Percentiles rank a stretch among this genome's conserved stretches.
phyloP scores from a whole-genome alignment of 306 rosid genomes.

The Cucumis cinereus region DNA sequence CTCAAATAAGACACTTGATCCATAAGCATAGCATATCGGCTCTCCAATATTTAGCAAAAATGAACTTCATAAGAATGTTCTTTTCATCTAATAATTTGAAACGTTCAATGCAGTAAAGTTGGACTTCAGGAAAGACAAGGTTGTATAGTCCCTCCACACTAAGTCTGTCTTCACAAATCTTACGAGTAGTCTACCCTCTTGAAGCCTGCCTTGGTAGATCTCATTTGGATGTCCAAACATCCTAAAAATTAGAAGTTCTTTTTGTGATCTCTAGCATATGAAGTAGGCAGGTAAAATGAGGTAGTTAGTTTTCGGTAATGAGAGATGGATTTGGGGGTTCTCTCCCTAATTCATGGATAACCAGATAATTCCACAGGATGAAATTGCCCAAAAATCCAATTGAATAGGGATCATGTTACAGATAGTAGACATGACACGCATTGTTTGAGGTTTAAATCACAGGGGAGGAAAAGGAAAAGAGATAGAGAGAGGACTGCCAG shows the following conservation, averaged over 20 bases:
- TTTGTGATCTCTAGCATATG: neutral
- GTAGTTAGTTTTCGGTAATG: neutral
- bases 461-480: neutral
- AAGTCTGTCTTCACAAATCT: neutral
- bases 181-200: neutral
- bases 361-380: neutral
- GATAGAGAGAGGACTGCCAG: neutral
- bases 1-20: neutral
- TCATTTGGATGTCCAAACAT: neutral
- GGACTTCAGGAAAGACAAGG: neutral
- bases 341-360: neutral
- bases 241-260: neutral
- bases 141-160: neutral
- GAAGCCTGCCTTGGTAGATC: neutral
- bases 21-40: neutral
- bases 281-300: neutral
- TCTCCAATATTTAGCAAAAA: neutral
- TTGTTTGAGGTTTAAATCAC: neutral
- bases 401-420: neutral
- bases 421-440: neutral
- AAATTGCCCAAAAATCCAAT: neutral
- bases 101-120: neutral
- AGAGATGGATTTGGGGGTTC: neutral
- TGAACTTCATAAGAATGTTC: neutral
- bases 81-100: neutral